Evolutionary conservation across 1,139 yeast species (phyloP).

Genomic region (Nakaseomyces delphensis): DNA sequence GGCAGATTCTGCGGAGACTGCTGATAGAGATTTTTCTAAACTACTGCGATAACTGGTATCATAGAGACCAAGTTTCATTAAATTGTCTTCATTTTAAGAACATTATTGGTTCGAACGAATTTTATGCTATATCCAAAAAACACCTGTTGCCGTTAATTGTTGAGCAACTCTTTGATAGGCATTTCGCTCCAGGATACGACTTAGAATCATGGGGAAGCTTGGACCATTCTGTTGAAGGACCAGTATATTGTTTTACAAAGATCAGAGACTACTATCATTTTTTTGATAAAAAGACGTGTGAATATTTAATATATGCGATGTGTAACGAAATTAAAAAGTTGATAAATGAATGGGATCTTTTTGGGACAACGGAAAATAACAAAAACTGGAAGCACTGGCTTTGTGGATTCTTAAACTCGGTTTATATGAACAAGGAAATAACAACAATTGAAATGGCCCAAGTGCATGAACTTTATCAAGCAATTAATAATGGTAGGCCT

Average conservation of each 20-base stretch:
- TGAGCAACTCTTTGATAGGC: slow-evolving; percentile 21
- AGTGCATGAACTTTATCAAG: not conserved
- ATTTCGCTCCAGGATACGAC: slow-evolving; percentile 23
- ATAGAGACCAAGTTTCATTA: slow-evolving; percentile 16
- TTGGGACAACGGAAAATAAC: slow-evolving; percentile 10
- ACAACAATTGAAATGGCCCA: not conserved
- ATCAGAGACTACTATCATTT: not conserved
- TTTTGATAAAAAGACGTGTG: slow-evolving; percentile 3
- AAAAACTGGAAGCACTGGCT: slow-evolving; percentile 11
- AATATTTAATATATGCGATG: slow-evolving; percentile 14
- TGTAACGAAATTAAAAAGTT: slow-evolving; percentile 22
- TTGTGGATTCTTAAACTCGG: not conserved
- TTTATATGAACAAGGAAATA: slow-evolving; percentile 12
- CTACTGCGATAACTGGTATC: slow-evolving; percentile 33
- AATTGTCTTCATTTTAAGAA: slow-evolving; percentile 35
- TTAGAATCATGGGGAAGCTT: slow-evolving; percentile 14
- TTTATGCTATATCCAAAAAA: slow-evolving; percentile 21
- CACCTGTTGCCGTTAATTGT: slow-evolving; percentile 34
- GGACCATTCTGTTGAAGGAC: not conserved
- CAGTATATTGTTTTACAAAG: not conserved
- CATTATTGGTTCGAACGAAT: slow-evolving; percentile 32
- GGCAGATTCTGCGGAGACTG: slow-evolving; percentile 4
- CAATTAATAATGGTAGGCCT: not conserved
- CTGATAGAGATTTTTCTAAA: slow-evolving; percentile 27
- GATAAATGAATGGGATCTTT: slow-evolving; percentile 25